A percentile compares a stretch with the other conserved stretches of the same genome.
Evolutionary conservation across 371 early-diverging fungal genomes (phyloP).

Genomic region (Gilbertella persicaria): DNA sequence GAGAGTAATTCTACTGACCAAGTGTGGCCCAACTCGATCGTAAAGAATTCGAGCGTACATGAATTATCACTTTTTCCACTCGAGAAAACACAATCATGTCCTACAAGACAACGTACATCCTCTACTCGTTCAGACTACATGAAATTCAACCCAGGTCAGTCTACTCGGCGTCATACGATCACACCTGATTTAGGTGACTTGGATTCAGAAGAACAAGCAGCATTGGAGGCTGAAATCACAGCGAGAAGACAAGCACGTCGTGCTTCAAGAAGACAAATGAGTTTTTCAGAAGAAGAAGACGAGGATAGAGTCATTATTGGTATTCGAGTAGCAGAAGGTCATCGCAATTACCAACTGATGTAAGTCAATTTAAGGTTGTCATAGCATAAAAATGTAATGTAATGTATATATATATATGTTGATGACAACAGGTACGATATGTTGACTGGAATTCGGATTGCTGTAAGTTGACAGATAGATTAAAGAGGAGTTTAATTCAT

Average conservation of each 20-base stretch:
- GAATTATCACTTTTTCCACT: not conserved
- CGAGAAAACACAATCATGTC: not conserved
- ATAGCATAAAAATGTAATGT: not conserved
- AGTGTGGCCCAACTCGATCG: not conserved
- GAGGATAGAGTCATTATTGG: constrained; percentile 65
- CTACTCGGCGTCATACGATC: constrained; percentile 11
- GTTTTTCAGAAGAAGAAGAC: constrained; percentile 32
- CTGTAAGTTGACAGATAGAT: constrained; percentile 47
- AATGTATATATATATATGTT: constrained; percentile 60
- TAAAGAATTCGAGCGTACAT: not conserved
- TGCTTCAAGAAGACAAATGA: constrained; percentile 25
- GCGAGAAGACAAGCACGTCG: constrained; percentile 44
- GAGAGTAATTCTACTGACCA: not conserved
- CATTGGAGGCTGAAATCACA: constrained; percentile 38
- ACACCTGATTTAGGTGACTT: constrained; percentile 37
- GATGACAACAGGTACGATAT: constrained; percentile 74
- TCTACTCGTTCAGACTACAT: not conserved
- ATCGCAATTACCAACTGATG: constrained; percentile 86
- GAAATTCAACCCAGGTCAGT: not conserved
- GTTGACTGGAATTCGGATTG: constrained; percentile 92
- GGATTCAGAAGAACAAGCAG: constrained; percentile 39
- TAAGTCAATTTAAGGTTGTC: no score
- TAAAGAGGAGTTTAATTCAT: constrained; percentile 1
- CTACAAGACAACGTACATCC: not conserved
- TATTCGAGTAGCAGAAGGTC: constrained; percentile 68